Evolutionary conservation across 108 stramenopile genomes (phyloP).

Genomic region (Fragilaria crotonensis): DNA sequence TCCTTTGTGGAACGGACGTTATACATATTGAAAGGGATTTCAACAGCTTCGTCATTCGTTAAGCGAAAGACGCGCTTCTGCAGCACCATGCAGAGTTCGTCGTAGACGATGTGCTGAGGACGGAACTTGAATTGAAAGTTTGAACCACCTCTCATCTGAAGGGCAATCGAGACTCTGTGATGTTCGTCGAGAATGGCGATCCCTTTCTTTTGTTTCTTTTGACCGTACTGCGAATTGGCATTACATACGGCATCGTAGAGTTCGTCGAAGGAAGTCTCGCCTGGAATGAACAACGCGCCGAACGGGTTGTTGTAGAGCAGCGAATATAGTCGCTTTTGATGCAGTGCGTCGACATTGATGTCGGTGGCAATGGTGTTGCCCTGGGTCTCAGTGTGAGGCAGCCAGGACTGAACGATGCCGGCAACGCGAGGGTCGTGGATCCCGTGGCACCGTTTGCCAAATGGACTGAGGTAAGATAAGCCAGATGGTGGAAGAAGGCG

Average conservation of each 20-base stretch:
- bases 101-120: constrained; percentile 67
- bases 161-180: constrained; percentile 63
- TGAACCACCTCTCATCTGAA: constrained; percentile 54
- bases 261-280: constrained; percentile 25
- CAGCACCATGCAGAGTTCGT: constrained; percentile 82
- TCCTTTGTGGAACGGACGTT: constrained; percentile 16
- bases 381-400: constrained; percentile 75
- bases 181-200: constrained; percentile 5
- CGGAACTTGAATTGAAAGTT: constrained; percentile 59
- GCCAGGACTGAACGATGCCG: constrained; percentile 62
- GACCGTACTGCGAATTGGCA: constrained; percentile 4
- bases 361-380: constrained; percentile 58
- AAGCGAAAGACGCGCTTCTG: constrained; percentile 61
- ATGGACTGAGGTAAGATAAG: constrained; percentile 44
- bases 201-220: not conserved
- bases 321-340: constrained; percentile 51
- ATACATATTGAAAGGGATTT: constrained; percentile 23
- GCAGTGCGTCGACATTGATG: constrained; percentile 71
- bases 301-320: constrained; percentile 33
- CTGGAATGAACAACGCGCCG: constrained; percentile 25
- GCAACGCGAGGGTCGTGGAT: constrained; percentile 57
- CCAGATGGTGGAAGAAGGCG: constrained; percentile 5
- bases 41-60: constrained; percentile 7
- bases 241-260: constrained; percentile 50
- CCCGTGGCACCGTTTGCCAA: constrained; percentile 53